These are phyloP conservation scores for Xanthoparmelia taractica DNA, from an alignment of 495 filamentous ascomycete genomes.

Conservation along the genomic window DNA sequence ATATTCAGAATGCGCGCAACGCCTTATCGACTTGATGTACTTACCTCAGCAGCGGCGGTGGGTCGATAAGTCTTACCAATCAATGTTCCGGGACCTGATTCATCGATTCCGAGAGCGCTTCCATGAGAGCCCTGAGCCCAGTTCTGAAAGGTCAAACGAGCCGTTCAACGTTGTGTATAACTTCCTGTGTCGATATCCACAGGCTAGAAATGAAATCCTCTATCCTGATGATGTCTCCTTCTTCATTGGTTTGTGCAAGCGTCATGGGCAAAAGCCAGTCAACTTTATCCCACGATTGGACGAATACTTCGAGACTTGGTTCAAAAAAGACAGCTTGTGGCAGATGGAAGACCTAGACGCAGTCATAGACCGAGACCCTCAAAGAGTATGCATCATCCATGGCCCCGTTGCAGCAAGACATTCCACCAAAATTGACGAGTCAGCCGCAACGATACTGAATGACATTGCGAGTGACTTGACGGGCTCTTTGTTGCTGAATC, in stretches of 20 bases:
- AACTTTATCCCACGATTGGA: conserved; percentile 36
- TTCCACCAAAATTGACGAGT: too few species aligned
- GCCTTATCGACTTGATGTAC: conserved; percentile 35
- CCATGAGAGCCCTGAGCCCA: too few species aligned
- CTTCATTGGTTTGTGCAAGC: conserved; percentile 30
- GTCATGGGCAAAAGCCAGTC: conserved; percentile 33
- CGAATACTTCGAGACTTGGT: conserved; percentile 38
- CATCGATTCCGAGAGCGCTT: too few species aligned
- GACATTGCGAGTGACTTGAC: too few species aligned
- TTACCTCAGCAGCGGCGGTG: conserved; percentile 32
- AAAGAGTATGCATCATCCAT: conserved; percentile 36
- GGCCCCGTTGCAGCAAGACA: conserved; percentile 33
- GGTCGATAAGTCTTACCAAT: conserved; percentile 35
- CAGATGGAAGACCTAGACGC: conserved; percentile 39
- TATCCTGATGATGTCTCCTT: conserved; percentile 32
- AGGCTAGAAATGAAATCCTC: conserved; percentile 25
- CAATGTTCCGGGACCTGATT: too few species aligned
- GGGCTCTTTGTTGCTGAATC: too few species aligned
- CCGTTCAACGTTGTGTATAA: too few species aligned
- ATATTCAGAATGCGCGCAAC: conserved; percentile 31
- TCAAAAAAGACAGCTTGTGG: conserved; percentile 42
- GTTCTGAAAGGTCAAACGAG: too few species aligned
- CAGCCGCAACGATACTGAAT: too few species aligned
- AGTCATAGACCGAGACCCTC: conserved; percentile 33
- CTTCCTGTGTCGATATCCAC: too few species aligned